Base-by-base conservation (phyloP, 148 eudicot species). In the Drosera capensis region DNA sequence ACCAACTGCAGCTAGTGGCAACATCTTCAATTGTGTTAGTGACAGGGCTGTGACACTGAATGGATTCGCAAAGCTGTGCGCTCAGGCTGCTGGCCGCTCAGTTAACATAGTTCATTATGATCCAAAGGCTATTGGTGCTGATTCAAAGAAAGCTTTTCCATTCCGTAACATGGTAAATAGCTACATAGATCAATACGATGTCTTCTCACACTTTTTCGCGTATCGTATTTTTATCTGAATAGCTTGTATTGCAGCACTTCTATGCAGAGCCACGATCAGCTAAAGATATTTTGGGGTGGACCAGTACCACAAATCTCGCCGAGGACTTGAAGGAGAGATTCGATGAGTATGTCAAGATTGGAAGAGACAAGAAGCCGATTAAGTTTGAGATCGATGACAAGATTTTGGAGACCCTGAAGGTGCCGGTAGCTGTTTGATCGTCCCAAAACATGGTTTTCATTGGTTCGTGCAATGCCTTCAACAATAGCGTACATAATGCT, bases 221-320 rank as follows among this genome's bases (percentile, higher is more conserved):
- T 21, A 39, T 14, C 6, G 43, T 9, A 40, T 16, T 21, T 6
- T 1, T 42, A 36, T 48, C n/a, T n/a, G n/a, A n/a, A n/a, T n/a
- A n/a, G 9, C 31, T 9, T 28, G 4, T 28, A 3, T 4, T 28
- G 31, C 80, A 86, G 94, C 96, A 86, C 55, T 86, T 86, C 40
- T 86, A 86, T 52, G 81, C 96, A 3, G 96, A 86, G 58, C 96
- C 94, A 46, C 65, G 94, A 62, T 84, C 88, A 28, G 96, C 96
- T 0, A 78, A 82, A 67, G 85, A 79, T 37, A 43, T 69, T 48
- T 66, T 82, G 25, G 94, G 85, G 35, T 86, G 93, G 88, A 16
- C 62, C 20, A 23, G 66, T 1, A 43, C 78, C 22, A 81, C 96
- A 15, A 69, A 79, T 47, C 79, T 86, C 20, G 72, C 87, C 0